Percentiles rank a stretch among this genome's conserved stretches.
phyloP scores from a whole-genome alignment of 2,329 filamentous ascomycete genomes.

The Helminthosporium solani region DNA sequence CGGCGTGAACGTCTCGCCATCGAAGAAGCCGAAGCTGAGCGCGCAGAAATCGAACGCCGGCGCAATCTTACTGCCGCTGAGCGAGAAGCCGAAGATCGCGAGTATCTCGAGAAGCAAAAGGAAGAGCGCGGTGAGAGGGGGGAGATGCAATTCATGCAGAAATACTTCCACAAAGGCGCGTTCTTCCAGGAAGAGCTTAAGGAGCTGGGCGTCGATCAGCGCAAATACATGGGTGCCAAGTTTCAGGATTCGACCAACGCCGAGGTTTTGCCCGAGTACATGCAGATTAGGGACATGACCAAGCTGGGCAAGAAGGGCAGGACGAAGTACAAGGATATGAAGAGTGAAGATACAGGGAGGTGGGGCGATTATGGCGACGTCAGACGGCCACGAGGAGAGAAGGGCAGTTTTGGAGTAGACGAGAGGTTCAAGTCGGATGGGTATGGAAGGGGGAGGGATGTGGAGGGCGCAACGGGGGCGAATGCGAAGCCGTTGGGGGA shows the following conservation, averaged over 20 bases:
- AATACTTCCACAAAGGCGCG: constrained; percentile 94
- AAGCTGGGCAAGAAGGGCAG: constrained; percentile 90
- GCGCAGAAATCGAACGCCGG: constrained; percentile 84
- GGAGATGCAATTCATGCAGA: constrained; percentile 88
- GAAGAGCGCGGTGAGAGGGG: constrained; percentile 73
- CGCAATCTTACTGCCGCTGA: constrained; percentile 85
- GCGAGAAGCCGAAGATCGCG: constrained; percentile 79
- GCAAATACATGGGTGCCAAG: constrained; percentile 81
- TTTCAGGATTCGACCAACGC: constrained; percentile 86
- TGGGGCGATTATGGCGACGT: constrained; percentile 69
- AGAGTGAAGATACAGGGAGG: constrained; percentile 82
- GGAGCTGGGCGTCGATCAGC: constrained; percentile 71
- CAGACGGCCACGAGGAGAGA: constrained; percentile 39
- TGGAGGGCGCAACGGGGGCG: constrained; percentile 61
- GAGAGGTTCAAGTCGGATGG: constrained; percentile 67
- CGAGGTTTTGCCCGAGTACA: constrained; percentile 81
- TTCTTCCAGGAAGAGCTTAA: constrained; percentile 86
- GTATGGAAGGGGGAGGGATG: constrained; percentile 39
- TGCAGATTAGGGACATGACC: constrained; percentile 92
- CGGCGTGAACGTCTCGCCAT: constrained; percentile 84
- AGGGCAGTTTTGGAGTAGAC: constrained; percentile 54
- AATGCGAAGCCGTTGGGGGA: constrained; percentile 71
- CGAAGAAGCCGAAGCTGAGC: constrained; percentile 78
- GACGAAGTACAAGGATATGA: constrained; percentile 85
- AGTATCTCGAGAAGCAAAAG: constrained; percentile 72